A percentile compares a stretch with the other conserved stretches of the same genome.
These are phyloP conservation scores for Polyporus arcularius DNA, from an alignment of 768 basidiomycete genomes.

Conservation along the genomic window DNA sequence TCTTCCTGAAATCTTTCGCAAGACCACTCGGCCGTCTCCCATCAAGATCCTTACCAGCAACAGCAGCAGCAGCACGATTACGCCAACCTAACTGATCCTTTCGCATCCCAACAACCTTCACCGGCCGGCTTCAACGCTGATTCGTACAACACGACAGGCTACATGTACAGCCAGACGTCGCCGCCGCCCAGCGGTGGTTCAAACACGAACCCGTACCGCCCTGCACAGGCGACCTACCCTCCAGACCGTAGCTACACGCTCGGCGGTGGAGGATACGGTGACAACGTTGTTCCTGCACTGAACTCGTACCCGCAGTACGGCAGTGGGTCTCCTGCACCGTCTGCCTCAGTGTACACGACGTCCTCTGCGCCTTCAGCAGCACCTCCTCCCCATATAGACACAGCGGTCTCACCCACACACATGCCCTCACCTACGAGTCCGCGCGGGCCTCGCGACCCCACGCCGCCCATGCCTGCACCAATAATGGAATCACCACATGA, in stretches of 20 bases:
- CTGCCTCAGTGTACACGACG: constrained; percentile 25
- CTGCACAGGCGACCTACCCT: constrained; percentile 7
- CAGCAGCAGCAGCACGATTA: constrained; percentile 41
- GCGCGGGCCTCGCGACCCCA: constrained; percentile 21
- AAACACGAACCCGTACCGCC: constrained; percentile 17
- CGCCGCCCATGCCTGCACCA: constrained; percentile 10
- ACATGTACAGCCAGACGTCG: constrained; percentile 16
- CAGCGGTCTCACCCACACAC: constrained; percentile 17
- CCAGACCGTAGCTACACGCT: constrained; percentile 57
- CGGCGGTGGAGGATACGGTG: constrained; percentile 58
- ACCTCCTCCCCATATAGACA: constrained; percentile 41
- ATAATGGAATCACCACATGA: constrained; percentile 21
- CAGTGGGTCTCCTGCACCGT: constrained; percentile 22
- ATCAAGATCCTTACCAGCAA: constrained; percentile 47
- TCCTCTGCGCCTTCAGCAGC: constrained; percentile 30
- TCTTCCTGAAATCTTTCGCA: not conserved
- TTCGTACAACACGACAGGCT: constrained; percentile 40
- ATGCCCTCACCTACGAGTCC: constrained; percentile 21
- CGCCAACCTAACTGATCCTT: constrained; percentile 40
- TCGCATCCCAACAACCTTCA: constrained; percentile 33
- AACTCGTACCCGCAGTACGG: constrained; percentile 19
- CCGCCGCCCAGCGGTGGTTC: constrained; percentile 14
- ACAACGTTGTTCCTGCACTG: constrained; percentile 37
- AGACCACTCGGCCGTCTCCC: constrained; percentile 59
- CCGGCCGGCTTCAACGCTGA: constrained; percentile 36